These are phyloP conservation scores for Immersiporthe knoxdaviesiana DNA, from an alignment of 2,329 filamentous ascomycete genomes.

Conservation along the genomic window DNA sequence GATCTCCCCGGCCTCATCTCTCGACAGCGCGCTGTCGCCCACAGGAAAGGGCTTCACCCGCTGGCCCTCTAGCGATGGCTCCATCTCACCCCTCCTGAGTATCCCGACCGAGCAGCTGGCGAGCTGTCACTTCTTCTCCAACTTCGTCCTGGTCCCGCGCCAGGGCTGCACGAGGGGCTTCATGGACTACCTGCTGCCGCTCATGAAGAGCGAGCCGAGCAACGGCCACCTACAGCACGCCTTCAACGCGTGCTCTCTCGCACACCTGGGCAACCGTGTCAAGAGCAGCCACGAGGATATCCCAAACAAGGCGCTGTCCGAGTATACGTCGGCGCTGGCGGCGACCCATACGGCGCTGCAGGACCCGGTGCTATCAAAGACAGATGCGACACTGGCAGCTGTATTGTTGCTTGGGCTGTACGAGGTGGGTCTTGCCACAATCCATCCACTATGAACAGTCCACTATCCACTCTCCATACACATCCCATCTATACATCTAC, in stretches of 20 bases:
- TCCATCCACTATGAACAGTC: neutral
- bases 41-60: constrained; percentile 32
- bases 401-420: constrained; percentile 64
- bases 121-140: constrained; percentile 62
- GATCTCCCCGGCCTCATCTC: constrained; percentile 33
- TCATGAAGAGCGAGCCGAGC: constrained; percentile 51
- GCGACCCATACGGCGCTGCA: constrained; percentile 57
- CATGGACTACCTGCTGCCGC: constrained; percentile 61
- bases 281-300: constrained; percentile 40
- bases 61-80: constrained; percentile 32
- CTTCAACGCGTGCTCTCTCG: constrained; percentile 63
- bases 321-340: constrained; percentile 59
- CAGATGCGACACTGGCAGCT: constrained; percentile 62
- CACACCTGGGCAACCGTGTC: constrained; percentile 58
- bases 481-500: too few species aligned
- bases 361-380: constrained; percentile 51
- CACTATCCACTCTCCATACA: too few species aligned
- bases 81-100: constrained; percentile 43
- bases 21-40: constrained; percentile 29
- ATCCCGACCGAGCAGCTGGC: constrained; percentile 59
- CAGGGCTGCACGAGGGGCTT: constrained; percentile 57
- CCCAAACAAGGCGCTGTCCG: constrained; percentile 48
- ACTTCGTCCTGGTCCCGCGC: constrained; percentile 60
- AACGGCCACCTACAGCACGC: constrained; percentile 57
- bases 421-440: constrained; percentile 46